Base-by-base conservation (phyloP, 805 yeast species). In the Myxozyma neglecta region DNA sequence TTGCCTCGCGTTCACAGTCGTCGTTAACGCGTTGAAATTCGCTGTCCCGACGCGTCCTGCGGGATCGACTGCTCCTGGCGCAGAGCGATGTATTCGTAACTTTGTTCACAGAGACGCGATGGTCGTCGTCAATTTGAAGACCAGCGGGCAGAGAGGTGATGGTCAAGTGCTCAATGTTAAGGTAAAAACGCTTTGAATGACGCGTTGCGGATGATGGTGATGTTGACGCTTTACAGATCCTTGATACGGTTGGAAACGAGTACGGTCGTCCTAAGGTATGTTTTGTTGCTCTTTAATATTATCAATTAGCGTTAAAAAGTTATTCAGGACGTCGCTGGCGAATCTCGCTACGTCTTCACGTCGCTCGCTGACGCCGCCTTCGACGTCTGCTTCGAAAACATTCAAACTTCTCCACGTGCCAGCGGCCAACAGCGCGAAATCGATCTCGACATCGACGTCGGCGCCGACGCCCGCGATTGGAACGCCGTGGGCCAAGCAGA, bases 401-500 rank as follows among this genome's bases (percentile, higher is more conserved):
- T 79, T 53, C 73, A 40, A 48, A 24, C 42, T 5, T 36, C n/a
- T 35, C 56, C 48, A 2, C 48, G 39, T 37, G 16, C n/a, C 34
- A 77, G 79, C 50, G 73, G 79, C 36, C 70, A 82, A 68, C 74
- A 77, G 63, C 86, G 98, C 75, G 87, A 87, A 56, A 79, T 94
- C 69, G 97, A 91, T 72, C 79, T 94, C 71, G 97, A 92, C 67
- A 87, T 94, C 62, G 98, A 94, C 75, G 86, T 91, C 65, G 99
- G 99, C 48, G 89, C 97, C 55, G 89, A 91, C 70, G 99, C 98
- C 46, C 87, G 98, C 76, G 98, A 94, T 78, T 94, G 98, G 97
- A 90, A 91, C 73, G 90, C 91, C 29, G 80, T 92, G 65, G 97
- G 92, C 79, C 92, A 96, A 51, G 83, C 88, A 49, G 98, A 94